Percentiles rank a stretch among this genome's conserved stretches.
Conservation (phyloP, 2,329 filamentous ascomycete species). For the Ophiostoma montium region DNA sequence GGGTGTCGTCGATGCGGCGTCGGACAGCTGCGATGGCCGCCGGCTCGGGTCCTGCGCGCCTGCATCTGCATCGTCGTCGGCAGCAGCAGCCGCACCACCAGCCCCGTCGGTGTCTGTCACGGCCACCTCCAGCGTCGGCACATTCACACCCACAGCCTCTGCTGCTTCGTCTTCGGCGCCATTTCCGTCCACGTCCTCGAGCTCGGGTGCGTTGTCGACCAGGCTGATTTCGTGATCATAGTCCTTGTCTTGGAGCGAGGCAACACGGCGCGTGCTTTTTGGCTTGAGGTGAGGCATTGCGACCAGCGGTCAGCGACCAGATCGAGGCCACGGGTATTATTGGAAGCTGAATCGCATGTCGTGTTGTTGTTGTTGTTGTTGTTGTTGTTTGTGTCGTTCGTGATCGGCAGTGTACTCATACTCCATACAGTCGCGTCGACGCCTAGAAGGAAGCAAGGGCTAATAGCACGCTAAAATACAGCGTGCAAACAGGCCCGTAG, state of each 20-base stretch:
- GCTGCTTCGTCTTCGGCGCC: background rate
- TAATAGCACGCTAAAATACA: too few relatives aligned
- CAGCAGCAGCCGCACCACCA: background rate
- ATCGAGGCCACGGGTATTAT: background rate
- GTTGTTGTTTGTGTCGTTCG: too few relatives aligned
- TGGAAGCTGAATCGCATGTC: background rate
- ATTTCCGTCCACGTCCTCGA: background rate
- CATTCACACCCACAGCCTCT: background rate
- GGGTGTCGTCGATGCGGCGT: background rate
- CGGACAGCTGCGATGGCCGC: background rate
- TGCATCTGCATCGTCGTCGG: background rate
- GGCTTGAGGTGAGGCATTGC: slow-evolving; percentile 27
- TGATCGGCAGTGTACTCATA: too few relatives aligned
- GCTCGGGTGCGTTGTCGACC: slow-evolving; percentile 35
- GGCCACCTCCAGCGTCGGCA: background rate
- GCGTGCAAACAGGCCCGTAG: too few relatives aligned
- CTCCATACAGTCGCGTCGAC: too few relatives aligned
- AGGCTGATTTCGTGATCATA: slow-evolving; percentile 61
- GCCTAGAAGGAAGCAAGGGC: too few relatives aligned
- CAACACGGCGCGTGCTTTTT: slow-evolving; percentile 40
- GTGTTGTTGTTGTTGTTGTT: background rate
- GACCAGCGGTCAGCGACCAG: background rate
- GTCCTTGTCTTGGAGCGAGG: slow-evolving; percentile 41
- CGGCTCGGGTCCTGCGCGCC: background rate
- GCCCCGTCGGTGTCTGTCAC: background rate